Conservation (phyloP, 1,284 basidiomycete species). For the Wallemia mellicola region DNA sequence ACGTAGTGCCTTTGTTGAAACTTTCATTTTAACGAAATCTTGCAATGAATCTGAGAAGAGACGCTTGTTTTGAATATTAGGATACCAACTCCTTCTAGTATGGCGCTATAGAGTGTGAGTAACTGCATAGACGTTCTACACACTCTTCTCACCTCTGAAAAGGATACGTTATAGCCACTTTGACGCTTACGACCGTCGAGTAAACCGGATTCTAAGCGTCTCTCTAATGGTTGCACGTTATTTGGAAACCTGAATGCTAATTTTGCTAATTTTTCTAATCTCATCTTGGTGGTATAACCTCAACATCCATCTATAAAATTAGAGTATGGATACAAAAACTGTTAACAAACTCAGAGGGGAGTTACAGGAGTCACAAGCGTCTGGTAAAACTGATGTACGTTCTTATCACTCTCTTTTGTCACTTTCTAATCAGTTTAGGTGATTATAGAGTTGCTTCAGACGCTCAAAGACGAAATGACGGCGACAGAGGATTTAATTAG, state of each 20-base stretch:
- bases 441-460: conserved; percentile 32
- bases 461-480: conserved; percentile 43
- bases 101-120: conserved; percentile 30
- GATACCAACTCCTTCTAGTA: conserved; percentile 65
- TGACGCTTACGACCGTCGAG: not conserved
- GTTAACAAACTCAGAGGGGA: not conserved
- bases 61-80: conserved; percentile 49
- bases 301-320: not conserved
- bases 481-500: conserved; percentile 64
- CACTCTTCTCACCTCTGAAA: not conserved
- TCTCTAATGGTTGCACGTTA: not conserved
- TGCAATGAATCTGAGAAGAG: conserved; percentile 34
- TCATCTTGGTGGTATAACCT: not conserved
- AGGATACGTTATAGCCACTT: not conserved
- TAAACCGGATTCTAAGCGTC: not conserved
- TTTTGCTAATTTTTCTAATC: not conserved
- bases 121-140: not conserved
- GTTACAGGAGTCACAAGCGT: not conserved
- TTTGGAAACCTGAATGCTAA: not conserved
- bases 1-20: conserved; percentile 39
- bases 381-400: not conserved
- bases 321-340: not conserved
- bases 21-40: conserved; percentile 27
- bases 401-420: not conserved
- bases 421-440: conserved; percentile 24